Evolutionary conservation across 805 yeast genomes (phyloP).

Genomic region (Schizosaccharomyces lindneri): DNA sequence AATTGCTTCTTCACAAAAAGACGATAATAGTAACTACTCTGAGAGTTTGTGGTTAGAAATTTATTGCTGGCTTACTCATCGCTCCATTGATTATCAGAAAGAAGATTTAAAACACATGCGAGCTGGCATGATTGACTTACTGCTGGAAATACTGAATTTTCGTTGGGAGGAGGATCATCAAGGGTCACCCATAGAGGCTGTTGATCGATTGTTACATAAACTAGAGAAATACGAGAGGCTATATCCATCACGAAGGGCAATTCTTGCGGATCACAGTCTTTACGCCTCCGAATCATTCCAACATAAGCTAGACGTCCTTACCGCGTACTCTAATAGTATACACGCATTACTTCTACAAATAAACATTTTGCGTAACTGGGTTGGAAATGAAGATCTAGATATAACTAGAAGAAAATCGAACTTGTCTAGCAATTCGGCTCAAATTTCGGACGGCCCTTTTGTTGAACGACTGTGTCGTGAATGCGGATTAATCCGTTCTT

Average conservation of each 20-base stretch:
- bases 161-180: not conserved
- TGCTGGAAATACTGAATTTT: not conserved
- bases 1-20: not conserved
- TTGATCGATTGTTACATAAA: conserved; percentile 22
- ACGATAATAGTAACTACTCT: not conserved
- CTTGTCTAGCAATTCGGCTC: conserved; percentile 14
- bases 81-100: not conserved
- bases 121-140: not conserved
- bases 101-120: not conserved
- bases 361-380: conserved; percentile 44
- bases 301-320: conserved; percentile 45
- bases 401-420: conserved; percentile 20
- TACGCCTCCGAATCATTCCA: conserved; percentile 40
- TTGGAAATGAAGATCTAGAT: conserved; percentile 59
- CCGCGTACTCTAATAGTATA: conserved; percentile 61
- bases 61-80: not conserved
- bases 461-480: conserved; percentile 60
- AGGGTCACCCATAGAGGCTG: conserved; percentile 10
- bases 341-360: conserved; percentile 41
- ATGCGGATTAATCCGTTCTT: conserved; percentile 27
- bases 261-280: conserved; percentile 55
- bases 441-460: conserved; percentile 42
- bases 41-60: not conserved
- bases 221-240: conserved; percentile 44
- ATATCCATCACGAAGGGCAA: conserved; percentile 58